Evolutionary conservation across 2,329 filamentous ascomycete genomes (phyloP), one percentile per base, ranked within the genome.

Genomic region (Sporothrix schenckii): DNA sequence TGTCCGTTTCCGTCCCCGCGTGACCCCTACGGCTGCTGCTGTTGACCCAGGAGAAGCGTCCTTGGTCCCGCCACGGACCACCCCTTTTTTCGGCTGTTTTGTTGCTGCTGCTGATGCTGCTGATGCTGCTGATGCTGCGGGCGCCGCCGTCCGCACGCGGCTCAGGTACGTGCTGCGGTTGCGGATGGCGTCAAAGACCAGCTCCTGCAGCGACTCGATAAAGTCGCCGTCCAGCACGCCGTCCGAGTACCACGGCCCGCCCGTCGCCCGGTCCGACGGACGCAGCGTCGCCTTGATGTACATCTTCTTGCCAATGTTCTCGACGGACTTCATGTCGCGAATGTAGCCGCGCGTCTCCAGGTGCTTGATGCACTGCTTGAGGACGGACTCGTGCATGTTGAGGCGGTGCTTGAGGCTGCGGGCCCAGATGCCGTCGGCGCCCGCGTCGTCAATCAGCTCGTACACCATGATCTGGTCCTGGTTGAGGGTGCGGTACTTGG

Each of bases 201-300:
- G 86, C 24, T 87, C 85, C 72, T 91, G 88, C 66, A 97, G 84
- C 54, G 88, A 88, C 70, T 92, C 89, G 75, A 98, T 94, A 78
- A 99, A 92, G 71, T 91, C 91, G 74, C 92, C 90, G 80, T 99
- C 95, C 14, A 98, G 86, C 74, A 94, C 91, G 68, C 93, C 92
- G 73, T 97, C 93, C 9, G 92, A 94, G 79, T 95, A 97, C 92
- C 94, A 99, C 10, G 93, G 91, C 1, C 95, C 95, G 63, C 95
- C 95, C 0, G 93, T 97, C 61, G 96, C 92, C 72, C 95, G 91
- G 73, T 97, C 94, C 69, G 91, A 92, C 0, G 95, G 94, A 13
- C 89, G 88, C 72, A 99, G 87, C 73, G 90, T 90, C 69, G 90
- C 88, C 77, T 97, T 90, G 86, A 99, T 97, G 84, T 95, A 99